Conservation (phyloP, 306 rosid species). For the Lupinus albus region DNA sequence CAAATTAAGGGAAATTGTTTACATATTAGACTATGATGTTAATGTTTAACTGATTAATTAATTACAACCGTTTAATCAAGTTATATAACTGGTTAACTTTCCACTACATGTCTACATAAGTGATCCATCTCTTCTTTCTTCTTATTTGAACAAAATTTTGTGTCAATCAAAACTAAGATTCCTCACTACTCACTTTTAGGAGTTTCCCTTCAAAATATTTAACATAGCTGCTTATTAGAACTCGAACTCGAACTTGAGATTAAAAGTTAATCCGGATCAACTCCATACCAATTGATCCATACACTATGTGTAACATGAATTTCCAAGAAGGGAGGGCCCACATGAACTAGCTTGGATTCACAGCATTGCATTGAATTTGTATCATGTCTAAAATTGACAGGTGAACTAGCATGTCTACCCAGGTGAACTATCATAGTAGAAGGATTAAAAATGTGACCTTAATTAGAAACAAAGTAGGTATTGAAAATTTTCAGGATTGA, state of each 20-base stretch:
- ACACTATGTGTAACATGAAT: constrained; percentile 25
- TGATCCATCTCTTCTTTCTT: background rate
- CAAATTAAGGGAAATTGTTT: background rate
- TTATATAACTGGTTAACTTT: background rate
- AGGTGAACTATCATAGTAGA: constrained; percentile 20
- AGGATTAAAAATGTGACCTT: constrained; percentile 24
- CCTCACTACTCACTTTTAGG: background rate
- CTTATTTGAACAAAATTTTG: background rate
- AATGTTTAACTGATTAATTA: background rate
- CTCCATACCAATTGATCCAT: no score
- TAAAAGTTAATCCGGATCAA: no score
- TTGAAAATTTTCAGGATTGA: constrained; percentile 23
- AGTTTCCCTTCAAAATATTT: constrained; percentile 19
- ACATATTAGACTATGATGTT: background rate
- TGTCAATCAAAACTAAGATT: background rate
- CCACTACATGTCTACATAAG: background rate
- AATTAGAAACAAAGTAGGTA: constrained; percentile 4
- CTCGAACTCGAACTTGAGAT: no score
- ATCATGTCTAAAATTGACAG: constrained; percentile 22
- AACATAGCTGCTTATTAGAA: no score
- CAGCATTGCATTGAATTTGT: background rate
- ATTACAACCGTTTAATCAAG: constrained; percentile 10
- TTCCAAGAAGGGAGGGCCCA: constrained; percentile 26
- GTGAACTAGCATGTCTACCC: constrained; percentile 1
- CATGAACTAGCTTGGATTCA: constrained; percentile 1